These are phyloP conservation scores for Lachnellula occidentalis DNA, from an alignment of 2,329 filamentous ascomycete species.

Conservation along the genomic window DNA sequence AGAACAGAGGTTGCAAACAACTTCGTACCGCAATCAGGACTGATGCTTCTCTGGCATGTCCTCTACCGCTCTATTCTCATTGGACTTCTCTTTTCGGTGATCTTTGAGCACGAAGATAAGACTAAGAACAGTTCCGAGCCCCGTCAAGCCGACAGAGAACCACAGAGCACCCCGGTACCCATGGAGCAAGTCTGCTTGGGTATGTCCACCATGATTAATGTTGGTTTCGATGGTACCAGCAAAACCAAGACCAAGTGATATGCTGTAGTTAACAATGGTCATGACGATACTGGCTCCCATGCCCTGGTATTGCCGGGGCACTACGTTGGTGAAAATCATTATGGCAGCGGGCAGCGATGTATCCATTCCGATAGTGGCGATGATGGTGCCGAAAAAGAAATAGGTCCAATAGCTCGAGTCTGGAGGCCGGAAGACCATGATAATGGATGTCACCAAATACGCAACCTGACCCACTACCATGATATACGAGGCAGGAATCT, in stretches of 20 bases:
- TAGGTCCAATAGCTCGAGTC: constrained; percentile 58
- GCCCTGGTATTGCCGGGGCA: neutral
- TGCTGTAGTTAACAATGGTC: constrained; percentile 62
- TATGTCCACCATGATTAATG: neutral
- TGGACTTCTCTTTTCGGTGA: too few relatives aligned
- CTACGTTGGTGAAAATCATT: constrained; percentile 49
- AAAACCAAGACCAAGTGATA: constrained; percentile 59
- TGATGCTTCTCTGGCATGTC: too few relatives aligned
- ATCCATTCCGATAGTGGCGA: constrained; percentile 60
- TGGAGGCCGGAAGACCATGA: neutral
- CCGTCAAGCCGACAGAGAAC: neutral
- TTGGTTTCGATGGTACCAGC: constrained; percentile 53
- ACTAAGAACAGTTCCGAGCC: neutral
- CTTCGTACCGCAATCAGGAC: too few relatives aligned
- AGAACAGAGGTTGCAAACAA: too few relatives aligned
- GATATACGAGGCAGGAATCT: constrained; percentile 36
- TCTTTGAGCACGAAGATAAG: too few relatives aligned
- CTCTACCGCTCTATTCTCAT: too few relatives aligned
- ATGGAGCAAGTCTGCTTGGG: neutral
- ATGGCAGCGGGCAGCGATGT: constrained; percentile 60
- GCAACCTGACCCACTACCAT: constrained; percentile 31
- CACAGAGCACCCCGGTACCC: neutral
- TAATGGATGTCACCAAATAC: constrained; percentile 33
- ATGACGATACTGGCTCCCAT: constrained; percentile 40
- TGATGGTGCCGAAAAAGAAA: constrained; percentile 50